Conservation (phyloP, 2,329 filamentous ascomycete genomes). For the Pezicula radicicola region DNA sequence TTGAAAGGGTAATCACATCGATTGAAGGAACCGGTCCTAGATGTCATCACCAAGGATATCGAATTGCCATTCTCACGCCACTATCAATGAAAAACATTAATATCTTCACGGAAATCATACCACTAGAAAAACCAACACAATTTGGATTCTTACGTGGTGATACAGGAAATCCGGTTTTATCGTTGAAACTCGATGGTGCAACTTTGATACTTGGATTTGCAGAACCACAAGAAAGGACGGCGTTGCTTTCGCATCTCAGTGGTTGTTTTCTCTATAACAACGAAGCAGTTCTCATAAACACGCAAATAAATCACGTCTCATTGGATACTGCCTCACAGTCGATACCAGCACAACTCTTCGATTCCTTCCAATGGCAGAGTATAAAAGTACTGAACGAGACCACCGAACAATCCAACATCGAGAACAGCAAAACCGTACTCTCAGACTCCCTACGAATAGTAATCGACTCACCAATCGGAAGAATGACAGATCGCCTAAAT, state of each 20-base stretch:
- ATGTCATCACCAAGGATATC: constrained; percentile 71
- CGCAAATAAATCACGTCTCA: constrained; percentile 60
- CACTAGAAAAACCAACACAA: constrained; percentile 62
- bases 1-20: constrained; percentile 65
- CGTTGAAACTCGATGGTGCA: constrained; percentile 58
- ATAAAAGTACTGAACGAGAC: constrained; percentile 69
- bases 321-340: constrained; percentile 54
- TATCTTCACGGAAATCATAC: constrained; percentile 66
- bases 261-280: constrained; percentile 63
- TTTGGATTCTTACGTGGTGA: constrained; percentile 76
- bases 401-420: constrained; percentile 45
- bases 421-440: constrained; percentile 65
- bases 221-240: constrained; percentile 63
- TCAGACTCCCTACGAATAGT: constrained; percentile 70
- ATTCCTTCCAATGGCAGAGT: constrained; percentile 55
- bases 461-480: constrained; percentile 69
- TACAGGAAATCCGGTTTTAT: constrained; percentile 61
- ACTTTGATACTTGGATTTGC: constrained; percentile 73
- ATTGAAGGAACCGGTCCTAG: constrained; percentile 68
- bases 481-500: constrained; percentile 77
- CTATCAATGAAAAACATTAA: constrained; percentile 73
- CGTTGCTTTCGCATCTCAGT: constrained; percentile 68
- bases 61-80: constrained; percentile 72
- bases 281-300: constrained; percentile 66
- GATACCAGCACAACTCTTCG: constrained; percentile 51